A percentile compares a stretch with the other conserved stretches of the same genome.
Evolutionary conservation across 495 filamentous ascomycete genomes (phyloP).

Genomic region (Neurospora pannonica): DNA sequence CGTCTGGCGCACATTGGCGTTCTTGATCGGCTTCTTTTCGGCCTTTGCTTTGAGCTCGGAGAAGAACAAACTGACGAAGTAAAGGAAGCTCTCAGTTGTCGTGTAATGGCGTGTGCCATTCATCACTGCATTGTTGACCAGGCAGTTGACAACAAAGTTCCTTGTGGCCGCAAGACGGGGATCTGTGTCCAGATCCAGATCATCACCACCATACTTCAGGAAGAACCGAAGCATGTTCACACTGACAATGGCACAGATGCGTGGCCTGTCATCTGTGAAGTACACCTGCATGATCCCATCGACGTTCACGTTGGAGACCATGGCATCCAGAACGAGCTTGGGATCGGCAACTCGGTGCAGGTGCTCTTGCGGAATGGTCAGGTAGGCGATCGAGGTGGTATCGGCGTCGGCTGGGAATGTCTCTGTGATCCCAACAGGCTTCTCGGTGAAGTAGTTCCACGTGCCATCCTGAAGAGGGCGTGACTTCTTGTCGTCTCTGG

Average conservation of each 20-base stretch:
- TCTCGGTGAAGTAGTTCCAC: conserved; percentile 5
- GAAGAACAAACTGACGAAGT: neutral
- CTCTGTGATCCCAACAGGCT: conserved; percentile 4
- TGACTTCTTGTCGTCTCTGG: neutral
- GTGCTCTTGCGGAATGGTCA: conserved; percentile 7
- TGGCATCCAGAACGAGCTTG: neutral
- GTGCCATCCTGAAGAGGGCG: neutral
- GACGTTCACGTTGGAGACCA: conserved; percentile 6
- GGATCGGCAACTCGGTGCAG: conserved; percentile 4
- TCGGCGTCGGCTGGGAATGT: conserved; percentile 12
- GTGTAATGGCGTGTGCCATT: neutral
- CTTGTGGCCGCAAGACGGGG: neutral
- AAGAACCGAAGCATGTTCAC: conserved; percentile 16
- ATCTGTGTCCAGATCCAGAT: neutral
- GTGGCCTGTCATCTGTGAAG: conserved; percentile 5
- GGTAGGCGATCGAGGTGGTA: conserved; percentile 17
- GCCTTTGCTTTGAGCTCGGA: neutral
- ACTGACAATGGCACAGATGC: conserved; percentile 8
- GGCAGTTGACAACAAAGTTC: neutral
- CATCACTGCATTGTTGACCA: neutral
- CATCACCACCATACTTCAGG: conserved; percentile 3
- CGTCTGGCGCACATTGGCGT: neutral
- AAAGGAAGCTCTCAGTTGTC: neutral
- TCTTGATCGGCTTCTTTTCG: neutral
- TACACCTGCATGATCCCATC: conserved; percentile 17